Base-by-base conservation (phyloP, 306 rosid species). In the Glycine tomentella region DNA sequence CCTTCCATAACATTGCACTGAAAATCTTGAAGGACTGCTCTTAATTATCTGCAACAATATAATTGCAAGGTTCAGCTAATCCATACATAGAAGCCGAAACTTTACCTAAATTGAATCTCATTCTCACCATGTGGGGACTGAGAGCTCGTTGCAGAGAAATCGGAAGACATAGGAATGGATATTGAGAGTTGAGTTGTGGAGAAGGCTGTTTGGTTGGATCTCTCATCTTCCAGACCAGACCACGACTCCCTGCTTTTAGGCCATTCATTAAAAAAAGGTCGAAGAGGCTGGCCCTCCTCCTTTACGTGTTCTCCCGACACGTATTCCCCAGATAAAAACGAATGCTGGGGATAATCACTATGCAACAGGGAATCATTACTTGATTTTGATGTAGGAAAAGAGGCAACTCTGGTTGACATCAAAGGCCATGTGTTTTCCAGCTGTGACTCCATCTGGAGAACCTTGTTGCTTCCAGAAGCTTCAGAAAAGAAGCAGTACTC, bases 201-300 rank as follows among this genome's bases (percentile, higher is more conserved):
- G 69, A 76, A 66, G 17, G 88, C 80, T 71, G 71, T 72, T 55
- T 77, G 85, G 69, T 77, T 77, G 71, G 88, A 85, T 81, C 82
- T 77, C 68, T 81, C 85, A 6, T 85, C 82, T 49, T 80, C 84
- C 46, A 75, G 36, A 51, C 84, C 79, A 17, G 81, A 80, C 87
- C 87, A 81, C 10, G 86, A 44, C 4, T 85, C 88, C 15, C 81
- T 82, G 55, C 79, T 55, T 51, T 80, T 75, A 53, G 88, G 88
- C 86, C 88, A 86, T 79, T 85, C 88, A 7, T 82, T 72, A 46
- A 85, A 82, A 17, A 86, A 86, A 20, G 86, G 84, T 25, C 86
- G 76, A 48, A 82, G 86, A 62, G 76, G 34, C 34, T 84, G 85
- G 45, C 76, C 76, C 61, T 79, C 88, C 44, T 75, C 76, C 76